phyloP scores from a whole-genome alignment of 192 early-diverging fungal species.

The Allomyces arbusculus region DNA sequence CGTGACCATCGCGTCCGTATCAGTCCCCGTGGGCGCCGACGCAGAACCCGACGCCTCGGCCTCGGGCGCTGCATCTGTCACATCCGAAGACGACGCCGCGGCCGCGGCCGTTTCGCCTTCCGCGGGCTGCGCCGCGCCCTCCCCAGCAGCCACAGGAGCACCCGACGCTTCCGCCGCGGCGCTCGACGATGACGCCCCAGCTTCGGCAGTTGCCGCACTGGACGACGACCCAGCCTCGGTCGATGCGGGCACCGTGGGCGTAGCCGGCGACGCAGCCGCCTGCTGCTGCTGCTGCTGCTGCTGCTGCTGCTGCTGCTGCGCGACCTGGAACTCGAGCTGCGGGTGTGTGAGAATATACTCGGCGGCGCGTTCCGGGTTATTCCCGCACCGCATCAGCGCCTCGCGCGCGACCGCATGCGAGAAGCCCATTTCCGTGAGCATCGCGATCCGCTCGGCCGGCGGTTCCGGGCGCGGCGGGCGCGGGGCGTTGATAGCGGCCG shows the following conservation, averaged over 20 bases:
- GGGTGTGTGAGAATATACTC: constrained; percentile 67
- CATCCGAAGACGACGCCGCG: constrained; percentile 7
- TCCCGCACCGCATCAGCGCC: constrained; percentile 54
- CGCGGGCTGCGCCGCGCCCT: background rate
- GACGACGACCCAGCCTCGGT: no score
- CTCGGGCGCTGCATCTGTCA: constrained; percentile 3
- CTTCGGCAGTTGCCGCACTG: constrained; percentile 12
- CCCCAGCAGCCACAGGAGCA: constrained; percentile 4
- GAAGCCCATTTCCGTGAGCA: constrained; percentile 77
- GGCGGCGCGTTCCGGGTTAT: constrained; percentile 57
- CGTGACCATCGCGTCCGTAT: constrained; percentile 14
- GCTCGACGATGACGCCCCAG: constrained; percentile 8
- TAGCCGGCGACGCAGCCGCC: constrained; percentile 5
- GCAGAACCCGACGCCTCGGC: background rate
- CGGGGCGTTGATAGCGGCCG: background rate
- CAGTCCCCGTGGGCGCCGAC: constrained; percentile 15
- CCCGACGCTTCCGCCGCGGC: constrained; percentile 10
- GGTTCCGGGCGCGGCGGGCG: constrained; percentile 23
- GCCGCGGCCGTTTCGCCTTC: constrained; percentile 5
- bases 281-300: background rate
- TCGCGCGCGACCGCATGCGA: constrained; percentile 47
- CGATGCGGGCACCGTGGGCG: constrained; percentile 14
- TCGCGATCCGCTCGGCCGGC: constrained; percentile 40
- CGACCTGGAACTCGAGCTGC: constrained; percentile 14
- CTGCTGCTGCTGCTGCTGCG: background rate